Evolutionary conservation across 73 alveolate genomes (phyloP), one percentile per base, ranked within the genome.

Genomic region (Paraurostyla sp.): DNA sequence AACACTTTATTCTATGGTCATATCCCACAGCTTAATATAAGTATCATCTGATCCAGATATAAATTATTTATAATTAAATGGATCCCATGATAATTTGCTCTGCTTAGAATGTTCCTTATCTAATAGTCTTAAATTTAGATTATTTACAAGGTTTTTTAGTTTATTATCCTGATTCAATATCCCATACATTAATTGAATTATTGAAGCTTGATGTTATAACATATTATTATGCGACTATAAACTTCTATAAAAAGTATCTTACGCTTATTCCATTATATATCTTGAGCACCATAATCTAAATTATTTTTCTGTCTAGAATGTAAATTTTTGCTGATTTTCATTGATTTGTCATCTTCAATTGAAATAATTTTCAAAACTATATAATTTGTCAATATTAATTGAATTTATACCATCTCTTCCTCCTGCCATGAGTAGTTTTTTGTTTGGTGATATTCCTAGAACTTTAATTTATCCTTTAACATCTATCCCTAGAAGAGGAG

Each of bases 21-120:
- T 73, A 25, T 73, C 86, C 86, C 86, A 73, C n/a, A 73, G 71
- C 27, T 73, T 73, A 25, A 73, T 73, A 2, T 9, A 27, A 18
- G 86, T 73, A 50, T 73, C 86, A 15, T 11, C 15, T n/a, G 86
- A 73, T 9, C 86, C 86, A 43, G 86, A 73, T 15, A 73, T 73
- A 73, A 73, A 73, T 45, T 73, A 30, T 2, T 22, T 73, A 2
- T 38, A 23, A 25, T 73, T 43, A 29, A 48, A 73, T 23, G 86
- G 86, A 73, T 73, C 86, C 86, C 86, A 73, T 16, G 86, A 73
- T 30, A 73, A 32, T 27, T 73, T 73, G 4, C 11, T 43, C 42
- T 20, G 27, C 30, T 49, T 73, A 7, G 71, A 43, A 49, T 73
- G 86, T 29, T 73, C 86, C 48, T 49, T 73, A 36, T 16, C 46